phyloP scores from a whole-genome alignment of 768 basidiomycete genomes.

The Boletus sp. region DNA sequence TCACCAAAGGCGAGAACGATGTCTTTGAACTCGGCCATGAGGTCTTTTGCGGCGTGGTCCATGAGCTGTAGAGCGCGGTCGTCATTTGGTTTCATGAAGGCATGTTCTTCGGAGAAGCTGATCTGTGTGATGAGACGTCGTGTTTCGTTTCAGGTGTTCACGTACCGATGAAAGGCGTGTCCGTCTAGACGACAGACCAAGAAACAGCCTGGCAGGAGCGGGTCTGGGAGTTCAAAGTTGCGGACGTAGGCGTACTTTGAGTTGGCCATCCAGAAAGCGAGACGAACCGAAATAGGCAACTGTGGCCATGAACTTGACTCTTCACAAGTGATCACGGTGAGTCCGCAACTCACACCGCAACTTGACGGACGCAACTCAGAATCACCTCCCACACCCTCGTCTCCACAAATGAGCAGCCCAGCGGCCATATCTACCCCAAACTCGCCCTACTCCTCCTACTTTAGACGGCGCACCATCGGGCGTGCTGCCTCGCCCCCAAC shows the following conservation, averaged over 20 bases:
- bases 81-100: conserved; percentile 91
- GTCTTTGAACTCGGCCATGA: conserved; percentile 83
- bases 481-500: conserved; percentile 81
- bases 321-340: conserved; percentile 16
- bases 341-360: neutral
- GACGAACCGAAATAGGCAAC: conserved; percentile 17
- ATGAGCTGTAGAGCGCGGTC: conserved; percentile 80
- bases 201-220: conserved; percentile 78
- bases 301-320: conserved; percentile 3
- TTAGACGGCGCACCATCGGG: conserved; percentile 67
- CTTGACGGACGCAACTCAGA: neutral
- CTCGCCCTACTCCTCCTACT: conserved; percentile 35
- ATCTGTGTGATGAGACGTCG: neutral
- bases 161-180: conserved; percentile 87
- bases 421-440: conserved; percentile 20
- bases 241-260: conserved; percentile 91
- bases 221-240: conserved; percentile 85
- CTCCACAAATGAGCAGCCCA: conserved; percentile 21
- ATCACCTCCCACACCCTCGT: too few species aligned
- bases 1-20: conserved; percentile 90
- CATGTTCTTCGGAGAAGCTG: conserved; percentile 84
- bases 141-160: neutral
- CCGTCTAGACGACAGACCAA: conserved; percentile 89
- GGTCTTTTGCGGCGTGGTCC: conserved; percentile 80
- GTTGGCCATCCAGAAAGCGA: conserved; percentile 65